Base-by-base conservation (phyloP, 2,329 filamentous ascomycete species). In the Nannizziopsis barbatae region DNA sequence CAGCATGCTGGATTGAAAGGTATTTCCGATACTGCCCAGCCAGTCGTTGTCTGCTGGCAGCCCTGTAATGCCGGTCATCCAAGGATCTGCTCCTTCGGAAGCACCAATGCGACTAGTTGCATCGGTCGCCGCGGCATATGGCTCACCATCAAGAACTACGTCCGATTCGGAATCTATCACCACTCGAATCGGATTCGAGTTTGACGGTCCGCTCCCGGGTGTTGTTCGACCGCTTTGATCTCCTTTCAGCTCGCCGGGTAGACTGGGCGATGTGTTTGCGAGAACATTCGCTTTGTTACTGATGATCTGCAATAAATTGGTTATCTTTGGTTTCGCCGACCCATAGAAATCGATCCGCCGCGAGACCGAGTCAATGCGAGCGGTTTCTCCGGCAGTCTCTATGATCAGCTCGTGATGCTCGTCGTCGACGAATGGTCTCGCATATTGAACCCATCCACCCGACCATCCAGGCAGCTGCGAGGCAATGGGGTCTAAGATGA, bases 391-490 rank as follows among this genome's bases (percentile, higher is more conserved):
- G 14, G 81, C 80, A 43, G 93, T 83, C 63, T 96, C 87, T 1
- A 95, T 69, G 20, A 96, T 74, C 17, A 95, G 74, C 61, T 89
- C 84, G 51, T 79, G 74, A 0, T 83, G 68, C 17, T 73, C 73
- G 46, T 86, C 80, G 62, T 95, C 88, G n/a, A 87, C 80, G 58
- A 83, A 93, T 0, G 90, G 90, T 5, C 90, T 80, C 11, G 85
- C 79, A 58, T 96, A 96, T 54, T 79, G 79, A 22, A 94, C 79
- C 72, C 78, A 84, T 3, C 76, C 75, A 8, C 64, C 55, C 10
- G 43, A 36, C 20, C 50, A 47, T 32, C 64, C 50, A 44, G 55
- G 55, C 17, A 62, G 53, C 2, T 58, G 50, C 14, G 56, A 18
- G 1, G 38, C 5, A 11, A 45, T 38, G n/a, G 52, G 56, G 44